Conservation (phyloP, 1,139 yeast species). For the Komagataea norvegica region DNA sequence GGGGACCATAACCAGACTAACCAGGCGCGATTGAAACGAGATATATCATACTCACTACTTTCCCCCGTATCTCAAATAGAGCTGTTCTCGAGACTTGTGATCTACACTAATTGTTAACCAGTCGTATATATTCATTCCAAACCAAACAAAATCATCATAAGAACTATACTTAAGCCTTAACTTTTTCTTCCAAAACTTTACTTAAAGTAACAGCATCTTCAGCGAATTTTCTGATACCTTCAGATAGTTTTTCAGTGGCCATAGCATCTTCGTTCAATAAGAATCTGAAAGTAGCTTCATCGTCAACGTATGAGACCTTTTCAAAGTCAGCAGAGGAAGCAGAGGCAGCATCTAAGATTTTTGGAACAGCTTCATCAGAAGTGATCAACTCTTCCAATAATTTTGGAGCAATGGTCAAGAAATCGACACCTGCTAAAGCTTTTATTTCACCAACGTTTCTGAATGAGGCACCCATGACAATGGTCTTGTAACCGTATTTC, state of each 20-base stretch:
- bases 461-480: slow-evolving; percentile 99
- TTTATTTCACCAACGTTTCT: slow-evolving; percentile 96
- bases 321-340: slow-evolving; percentile 53
- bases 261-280: slow-evolving; percentile 92
- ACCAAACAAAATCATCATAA: neutral
- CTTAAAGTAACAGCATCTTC: slow-evolving; percentile 88
- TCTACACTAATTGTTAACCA: too few species aligned
- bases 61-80: too few species aligned
- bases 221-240: slow-evolving; percentile 96
- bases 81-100: too few species aligned
- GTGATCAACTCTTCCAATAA: slow-evolving; percentile 84
- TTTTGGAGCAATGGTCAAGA: slow-evolving; percentile 91
- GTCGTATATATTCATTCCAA: too few species aligned
- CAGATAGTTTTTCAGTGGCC: slow-evolving; percentile 97
- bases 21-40: too few species aligned
- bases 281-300: slow-evolving; percentile 90
- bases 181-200: slow-evolving; percentile 70
- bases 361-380: slow-evolving; percentile 75
- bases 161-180: slow-evolving; percentile 43
- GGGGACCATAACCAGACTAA: too few species aligned
- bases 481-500: slow-evolving; percentile 93
- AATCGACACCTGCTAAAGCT: slow-evolving; percentile 97
- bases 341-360: slow-evolving; percentile 61
- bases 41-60: too few species aligned
- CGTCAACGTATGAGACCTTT: slow-evolving; percentile 77